Base-by-base conservation (phyloP, 768 basidiomycete species). In the Hypholoma sublateritium region DNA sequence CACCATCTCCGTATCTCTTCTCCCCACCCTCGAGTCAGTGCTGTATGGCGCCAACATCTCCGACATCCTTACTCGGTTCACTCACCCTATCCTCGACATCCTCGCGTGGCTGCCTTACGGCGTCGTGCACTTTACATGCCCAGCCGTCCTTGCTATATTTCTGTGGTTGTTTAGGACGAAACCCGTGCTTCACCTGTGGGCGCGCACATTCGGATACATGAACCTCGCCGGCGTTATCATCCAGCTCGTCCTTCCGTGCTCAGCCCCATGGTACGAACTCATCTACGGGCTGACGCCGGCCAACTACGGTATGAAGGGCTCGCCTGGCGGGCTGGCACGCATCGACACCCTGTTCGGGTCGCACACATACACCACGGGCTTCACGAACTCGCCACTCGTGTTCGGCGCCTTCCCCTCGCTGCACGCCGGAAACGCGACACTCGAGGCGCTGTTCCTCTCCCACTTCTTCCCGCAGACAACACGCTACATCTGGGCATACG, bases 31-130 rank as follows among this genome's bases (percentile, higher is more conserved):
- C 52, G 97, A 99, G 69, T 86, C 90, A 17, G 93, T 97, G 25
- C 80, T 98, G 4, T 98, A 97, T 70, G 97, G 97, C 1, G 96
- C 95, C 54, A 98, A 98, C 73, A 94, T 98, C 56, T 96, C 93
- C 35, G 95, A 98, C 73, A 88, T 98, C 69, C 87, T 98, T 58
- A 98, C 96, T 21, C 84, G 94, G 16, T 95, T 86, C 73, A 98
- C 96, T 9, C 93, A 96, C 67, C 91, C 95, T 14, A 62, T 93
- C 42, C 85, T 99, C 59, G 96, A 98, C 70, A 83, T 98, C 65
- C 66, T 97, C 42, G 95, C 96, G 0, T 98, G 96, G 97, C 68
- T 98, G 0, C 95, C 97, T 0, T 99, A 99, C 65, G 97, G 97
- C n/a, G 83, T 98, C 46, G 78, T 86, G 16, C 97, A 99, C 72